Evolutionary conservation across 306 rosid genomes (phyloP), one percentile per base, ranked within the genome.

Genomic region (Carpinus fangiana): DNA sequence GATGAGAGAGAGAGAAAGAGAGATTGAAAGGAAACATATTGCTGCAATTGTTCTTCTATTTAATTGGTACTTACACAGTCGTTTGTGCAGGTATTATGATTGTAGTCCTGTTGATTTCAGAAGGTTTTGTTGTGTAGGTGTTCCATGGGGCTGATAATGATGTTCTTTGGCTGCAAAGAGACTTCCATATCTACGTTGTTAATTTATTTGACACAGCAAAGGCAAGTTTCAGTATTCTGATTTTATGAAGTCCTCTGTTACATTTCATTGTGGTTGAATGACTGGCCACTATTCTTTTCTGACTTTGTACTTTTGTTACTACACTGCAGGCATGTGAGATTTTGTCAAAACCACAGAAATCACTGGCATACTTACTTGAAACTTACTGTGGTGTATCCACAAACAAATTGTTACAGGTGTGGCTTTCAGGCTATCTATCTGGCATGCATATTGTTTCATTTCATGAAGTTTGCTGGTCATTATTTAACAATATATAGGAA

Each of bases 71-170:
- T 74, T 18, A 18, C 11, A 45, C 52, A 72, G 26, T 41, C 8
- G 75, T 41, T 54, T 43, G 73, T 79, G 71, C 67, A 20, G 66
- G 62, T 73, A 12, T 64, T 6, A 48, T 43, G 48, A 54, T 59
- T 57, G 13, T 72, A 12, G 73, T 72, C 75, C 47, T 66, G 43
- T 55, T 51, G 73, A 74, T 50, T 73, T 68, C 80, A 56, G 26
- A 76, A 72, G 20, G 17, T 88, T 78, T 88, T 80, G 65, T 77
- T 86, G 75, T 72, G 57, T 79, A 92, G 99, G 97, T 95, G 74
- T 95, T 95, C 82, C 99, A 95, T 83, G 99, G 99, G 10, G 92
- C 97, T 26, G 99, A 95, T 78, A 95, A 91, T 83, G 99, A 95
- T 79, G 84, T 92, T 77, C 79, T 92, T 48, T 95, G 99, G 99